Evolutionary conservation across 2,329 filamentous ascomycete genomes (phyloP).

Genomic region (Cadophora sp.): DNA sequence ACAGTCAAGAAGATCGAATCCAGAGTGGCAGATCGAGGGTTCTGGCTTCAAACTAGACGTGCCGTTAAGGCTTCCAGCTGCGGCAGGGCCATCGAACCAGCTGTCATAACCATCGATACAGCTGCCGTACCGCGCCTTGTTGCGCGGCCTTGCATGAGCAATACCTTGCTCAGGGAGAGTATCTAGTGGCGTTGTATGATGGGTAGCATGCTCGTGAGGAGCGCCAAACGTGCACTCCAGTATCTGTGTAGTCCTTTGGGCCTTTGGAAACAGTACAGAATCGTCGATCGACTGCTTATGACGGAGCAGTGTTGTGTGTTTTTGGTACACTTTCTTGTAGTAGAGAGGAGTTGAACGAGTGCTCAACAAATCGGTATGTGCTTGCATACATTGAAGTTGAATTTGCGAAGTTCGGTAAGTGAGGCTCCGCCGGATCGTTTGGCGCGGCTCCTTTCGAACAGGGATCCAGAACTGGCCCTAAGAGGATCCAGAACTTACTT

Average conservation of each 20-base stretch:
- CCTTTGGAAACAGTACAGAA: conserved; percentile 22
- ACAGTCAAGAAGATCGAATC: conserved; percentile 32
- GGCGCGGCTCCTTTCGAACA: not conserved
- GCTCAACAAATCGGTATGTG: conserved; percentile 23
- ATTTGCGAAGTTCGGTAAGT: conserved; percentile 23
- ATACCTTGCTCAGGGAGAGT: conserved; percentile 29
- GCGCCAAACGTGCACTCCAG: conserved; percentile 26
- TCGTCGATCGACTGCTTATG: conserved; percentile 18
- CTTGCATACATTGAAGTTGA: conserved; percentile 12
- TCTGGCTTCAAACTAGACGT: conserved; percentile 30
- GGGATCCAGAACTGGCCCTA: too few relatives aligned
- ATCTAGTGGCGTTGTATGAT: conserved; percentile 27
- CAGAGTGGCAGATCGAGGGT: conserved; percentile 34
- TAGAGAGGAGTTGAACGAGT: conserved; percentile 23
- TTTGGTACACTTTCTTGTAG: conserved; percentile 20
- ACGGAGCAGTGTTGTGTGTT: conserved; percentile 10
- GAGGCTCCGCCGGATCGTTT: conserved; percentile 10
- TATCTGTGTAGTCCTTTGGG: conserved; percentile 24
- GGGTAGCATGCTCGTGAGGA: conserved; percentile 24
- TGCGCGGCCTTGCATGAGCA: conserved; percentile 31
- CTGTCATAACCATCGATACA: conserved; percentile 31
- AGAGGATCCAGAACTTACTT: too few relatives aligned
- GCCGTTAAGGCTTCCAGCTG: conserved; percentile 29
- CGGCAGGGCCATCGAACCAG: conserved; percentile 19
- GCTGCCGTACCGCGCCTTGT: conserved; percentile 27